A percentile compares a stretch with the other conserved stretches of the same genome.
These are phyloP conservation scores for Tubosaeta sp. DNA, from an alignment of 768 basidiomycete species.

Conservation along the genomic window DNA sequence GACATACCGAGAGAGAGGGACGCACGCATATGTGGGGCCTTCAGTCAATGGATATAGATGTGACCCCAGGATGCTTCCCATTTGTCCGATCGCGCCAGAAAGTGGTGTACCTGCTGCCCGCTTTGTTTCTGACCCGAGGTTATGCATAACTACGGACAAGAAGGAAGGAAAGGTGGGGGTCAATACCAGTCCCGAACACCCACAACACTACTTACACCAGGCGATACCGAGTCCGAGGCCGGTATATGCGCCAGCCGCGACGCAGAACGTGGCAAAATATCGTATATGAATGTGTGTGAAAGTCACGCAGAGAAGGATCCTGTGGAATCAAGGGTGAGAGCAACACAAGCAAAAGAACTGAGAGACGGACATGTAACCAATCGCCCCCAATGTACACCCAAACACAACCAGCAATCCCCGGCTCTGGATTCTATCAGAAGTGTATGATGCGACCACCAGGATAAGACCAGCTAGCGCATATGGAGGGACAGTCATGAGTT, in stretches of 20 bases:
- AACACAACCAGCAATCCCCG: constrained; percentile 37
- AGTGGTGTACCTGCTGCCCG: constrained; percentile 40
- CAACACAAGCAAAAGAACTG: neutral
- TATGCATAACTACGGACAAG: constrained; percentile 34
- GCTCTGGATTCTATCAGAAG: constrained; percentile 42
- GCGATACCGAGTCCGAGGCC: constrained; percentile 43
- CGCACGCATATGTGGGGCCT: constrained; percentile 37
- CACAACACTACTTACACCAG: constrained; percentile 38
- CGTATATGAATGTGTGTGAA: constrained; percentile 32
- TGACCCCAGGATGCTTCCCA: constrained; percentile 37
- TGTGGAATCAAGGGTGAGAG: constrained; percentile 2
- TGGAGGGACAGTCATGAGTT: constrained; percentile 52
- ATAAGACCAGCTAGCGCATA: constrained; percentile 43
- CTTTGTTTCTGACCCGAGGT: constrained; percentile 44
- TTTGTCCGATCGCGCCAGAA: constrained; percentile 40
- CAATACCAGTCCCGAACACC: neutral
- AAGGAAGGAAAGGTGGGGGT: neutral
- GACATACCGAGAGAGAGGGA: neutral
- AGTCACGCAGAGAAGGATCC: constrained; percentile 34
- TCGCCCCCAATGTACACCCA: constrained; percentile 30
- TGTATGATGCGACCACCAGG: constrained; percentile 34
- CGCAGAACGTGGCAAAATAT: constrained; percentile 45
- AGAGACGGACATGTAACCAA: constrained; percentile 42
- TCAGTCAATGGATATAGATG: constrained; percentile 40
- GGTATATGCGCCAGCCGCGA: constrained; percentile 44